Evolutionary conservation across 345 rosid species (phyloP), one percentile per base, ranked within the genome.

Genomic region (Gossypium raimondii): DNA sequence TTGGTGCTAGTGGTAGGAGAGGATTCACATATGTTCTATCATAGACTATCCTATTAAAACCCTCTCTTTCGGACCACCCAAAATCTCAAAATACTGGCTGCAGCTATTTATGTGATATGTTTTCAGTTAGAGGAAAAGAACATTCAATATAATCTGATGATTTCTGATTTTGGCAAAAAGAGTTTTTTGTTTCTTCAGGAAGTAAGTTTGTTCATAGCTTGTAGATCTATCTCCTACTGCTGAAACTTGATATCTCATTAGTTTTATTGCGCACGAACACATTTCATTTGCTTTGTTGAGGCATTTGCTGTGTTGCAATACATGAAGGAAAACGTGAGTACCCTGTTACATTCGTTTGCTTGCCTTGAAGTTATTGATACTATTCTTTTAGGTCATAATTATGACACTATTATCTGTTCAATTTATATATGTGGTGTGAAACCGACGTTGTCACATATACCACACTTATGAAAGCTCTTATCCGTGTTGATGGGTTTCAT

Each of bases 381-480:
- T 64, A 45, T 52, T 67, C 25, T 56, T 18, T 51, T 34, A 45
- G 10, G 34, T 70, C 59, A 53, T 67, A 12, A 73, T 74, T 77
- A 56, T 77, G 12, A 50, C 51, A 29, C 75, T 62, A 50, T 73
- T 76, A 65, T 80, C 76, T 82, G 72, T 70, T 80, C 56, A 68
- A 59, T 80, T 14, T 22, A 70, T 50, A 76, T 86, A 85, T 89
- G 93, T 98, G 89, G 84, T 17, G 76, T 95, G 82, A 91, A 88
- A 64, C 96, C 97, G 98, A 95, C 20, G 99, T 95, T 56, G 89
- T 95, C 60, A 93, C 99, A 0, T 95, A 89, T 78, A 95, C 99
- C 25, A 93, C 98, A 43, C 94, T 93, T 51, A 93, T 95, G 97
- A 95, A 95, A 82, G 85, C 96, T 80, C 87, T 93, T 34, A 89